Percentiles rank a stretch among this genome's conserved stretches.
phyloP scores from a whole-genome alignment of 1,284 basidiomycete species.

The Apiotrichum akiyoshidainum region DNA sequence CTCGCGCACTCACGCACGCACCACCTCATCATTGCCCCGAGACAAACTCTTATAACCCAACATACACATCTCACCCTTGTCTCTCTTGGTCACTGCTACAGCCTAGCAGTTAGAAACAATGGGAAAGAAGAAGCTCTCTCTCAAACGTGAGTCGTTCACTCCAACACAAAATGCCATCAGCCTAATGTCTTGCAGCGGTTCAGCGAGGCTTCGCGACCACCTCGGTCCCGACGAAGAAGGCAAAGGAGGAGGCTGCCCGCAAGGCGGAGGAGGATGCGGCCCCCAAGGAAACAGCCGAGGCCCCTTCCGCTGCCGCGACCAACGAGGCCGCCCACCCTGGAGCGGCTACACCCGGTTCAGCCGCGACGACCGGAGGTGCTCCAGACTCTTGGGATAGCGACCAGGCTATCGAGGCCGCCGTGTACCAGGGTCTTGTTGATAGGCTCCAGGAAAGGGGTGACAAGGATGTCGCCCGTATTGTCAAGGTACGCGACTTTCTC shows the following conservation, averaged over 20 bases:
- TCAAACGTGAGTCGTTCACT: slow-evolving; percentile 63
- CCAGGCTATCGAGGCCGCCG: slow-evolving; percentile 26
- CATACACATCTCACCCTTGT: not conserved
- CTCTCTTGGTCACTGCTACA: not conserved
- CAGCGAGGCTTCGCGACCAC: slow-evolving; percentile 75
- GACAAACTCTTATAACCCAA: too few species aligned
- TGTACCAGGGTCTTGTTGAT: slow-evolving; percentile 60
- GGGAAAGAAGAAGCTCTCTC: slow-evolving; percentile 80
- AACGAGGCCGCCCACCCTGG: not conserved
- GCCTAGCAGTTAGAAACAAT: slow-evolving; percentile 53
- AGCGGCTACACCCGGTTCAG: not conserved
- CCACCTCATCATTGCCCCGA: too few species aligned
- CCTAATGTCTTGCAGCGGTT: slow-evolving; percentile 27
- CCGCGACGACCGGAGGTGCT: slow-evolving; percentile 11
- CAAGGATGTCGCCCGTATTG: slow-evolving; percentile 72
- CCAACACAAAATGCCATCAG: slow-evolving; percentile 26
- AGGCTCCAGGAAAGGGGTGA: slow-evolving; percentile 82
- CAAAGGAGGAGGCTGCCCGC: slow-evolving; percentile 53
- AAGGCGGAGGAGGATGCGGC: slow-evolving; percentile 29
- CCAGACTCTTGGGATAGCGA: slow-evolving; percentile 40
- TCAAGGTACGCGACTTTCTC: slow-evolving; percentile 53
- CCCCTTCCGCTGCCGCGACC: not conserved
- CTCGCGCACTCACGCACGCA: too few species aligned
- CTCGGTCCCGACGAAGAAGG: slow-evolving; percentile 71
- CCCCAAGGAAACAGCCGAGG: slow-evolving; percentile 3